phyloP scores from a whole-genome alignment of 768 basidiomycete genomes.

The Amanita fuliginea region DNA sequence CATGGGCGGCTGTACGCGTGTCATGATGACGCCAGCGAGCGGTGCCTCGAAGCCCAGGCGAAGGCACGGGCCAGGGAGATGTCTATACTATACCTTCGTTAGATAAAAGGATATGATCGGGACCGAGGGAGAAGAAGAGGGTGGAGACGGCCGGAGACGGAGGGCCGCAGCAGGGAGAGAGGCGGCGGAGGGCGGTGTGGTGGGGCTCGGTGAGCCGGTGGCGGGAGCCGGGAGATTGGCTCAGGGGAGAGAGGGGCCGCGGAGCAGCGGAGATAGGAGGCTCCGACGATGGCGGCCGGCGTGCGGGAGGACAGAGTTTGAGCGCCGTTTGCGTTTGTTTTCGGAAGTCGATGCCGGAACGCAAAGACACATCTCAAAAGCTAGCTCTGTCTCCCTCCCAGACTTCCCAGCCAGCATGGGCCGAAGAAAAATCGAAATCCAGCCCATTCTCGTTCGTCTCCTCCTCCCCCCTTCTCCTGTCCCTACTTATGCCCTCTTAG shows the following conservation, averaged over 20 bases:
- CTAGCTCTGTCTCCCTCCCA: slow-evolving; percentile 1
- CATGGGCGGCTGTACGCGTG: too few species aligned
- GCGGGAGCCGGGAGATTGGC: background rate
- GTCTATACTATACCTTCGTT: too few species aligned
- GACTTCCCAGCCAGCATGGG: slow-evolving; percentile 35
- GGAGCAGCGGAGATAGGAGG: background rate
- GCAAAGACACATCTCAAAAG: slow-evolving; percentile 3
- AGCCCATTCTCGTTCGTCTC: slow-evolving; percentile 61
- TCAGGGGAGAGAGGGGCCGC: background rate
- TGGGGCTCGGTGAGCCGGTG: background rate
- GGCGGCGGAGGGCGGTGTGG: background rate
- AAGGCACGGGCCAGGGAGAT: too few species aligned
- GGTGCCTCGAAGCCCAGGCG: too few species aligned
- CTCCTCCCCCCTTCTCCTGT: slow-evolving; percentile 9
- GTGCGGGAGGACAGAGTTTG: background rate
- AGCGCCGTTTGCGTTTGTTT: slow-evolving; percentile 8
- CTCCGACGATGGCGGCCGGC: background rate
- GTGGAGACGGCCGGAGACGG: background rate
- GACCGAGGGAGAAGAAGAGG: too few species aligned
- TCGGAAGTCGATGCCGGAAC: background rate
- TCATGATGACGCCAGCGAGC: too few species aligned
- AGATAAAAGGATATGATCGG: too few species aligned
- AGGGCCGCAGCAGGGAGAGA: background rate
- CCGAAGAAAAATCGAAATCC: slow-evolving; percentile 73
- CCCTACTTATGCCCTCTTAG: slow-evolving; percentile 24